Evolutionary conservation across 768 basidiomycete genomes (phyloP), one percentile per base, ranked within the genome.

Genomic region (Paxillus ammoniavirescens): DNA sequence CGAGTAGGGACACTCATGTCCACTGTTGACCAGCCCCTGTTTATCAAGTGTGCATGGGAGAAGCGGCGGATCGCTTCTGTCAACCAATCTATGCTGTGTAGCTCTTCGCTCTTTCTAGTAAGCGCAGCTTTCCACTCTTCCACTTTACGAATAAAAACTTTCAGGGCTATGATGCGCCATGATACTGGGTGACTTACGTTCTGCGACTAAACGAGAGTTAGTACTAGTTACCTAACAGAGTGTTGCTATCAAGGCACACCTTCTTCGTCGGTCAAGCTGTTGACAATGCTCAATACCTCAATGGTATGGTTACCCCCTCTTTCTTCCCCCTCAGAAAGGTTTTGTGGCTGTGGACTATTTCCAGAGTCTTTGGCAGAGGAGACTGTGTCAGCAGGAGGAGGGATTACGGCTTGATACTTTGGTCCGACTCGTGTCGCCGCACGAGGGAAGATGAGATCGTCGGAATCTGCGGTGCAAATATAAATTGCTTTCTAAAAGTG

Each of bases 371-470:
- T 64, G 77, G 79, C 79, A 58, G 74, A 70, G 9, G 76, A 73
- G 45, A 64, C 63, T 52, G 71, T 62, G 51, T 74, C 65, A 65
- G 67, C 42, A 26, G 59, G 47, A 49, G 56, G 64, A 44, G 78
- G 82, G 14, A 83, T 83, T 57, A 64, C 76, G 42, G 79, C 89
- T 70, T 98, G 94, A 65, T 82, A 98, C 65, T 91, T 93, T 38
- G 84, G 80, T 14, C 94, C 93, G 36, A 93, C 80, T n/a, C 95
- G 86, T 21, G 91, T 95, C 7, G 91, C 88, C 13, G 93, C 87
- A 53, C 93, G 87, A 54, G 96, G 95, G 69, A 94, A 98, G 67
- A 98, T 96, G 54, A 93, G 83, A 74, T 99, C 96, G 70, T 99
- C 93, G 44, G 92, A 85, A 77, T 98, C 96, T 94, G 69, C 58